phyloP scores from a whole-genome alignment of 768 basidiomycete genomes.

The Suillus occidentalis region DNA sequence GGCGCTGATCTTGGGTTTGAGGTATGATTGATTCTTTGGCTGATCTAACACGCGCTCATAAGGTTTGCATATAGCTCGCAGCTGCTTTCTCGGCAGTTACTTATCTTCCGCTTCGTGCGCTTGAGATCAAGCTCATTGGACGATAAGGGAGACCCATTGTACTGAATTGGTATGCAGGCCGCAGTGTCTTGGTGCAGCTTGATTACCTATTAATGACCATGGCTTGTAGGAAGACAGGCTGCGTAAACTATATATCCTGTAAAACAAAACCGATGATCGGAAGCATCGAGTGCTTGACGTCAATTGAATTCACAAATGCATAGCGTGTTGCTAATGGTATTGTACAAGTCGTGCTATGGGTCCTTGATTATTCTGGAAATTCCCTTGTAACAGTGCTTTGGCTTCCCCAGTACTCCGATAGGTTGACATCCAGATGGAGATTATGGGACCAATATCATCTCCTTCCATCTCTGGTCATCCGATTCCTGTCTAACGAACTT shows the following conservation, averaged over 20 bases:
- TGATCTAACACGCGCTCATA: not conserved
- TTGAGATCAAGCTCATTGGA: conserved; percentile 48
- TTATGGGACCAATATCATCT: conserved; percentile 64
- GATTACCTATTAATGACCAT: not conserved
- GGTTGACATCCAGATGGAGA: not conserved
- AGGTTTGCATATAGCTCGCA: conserved; percentile 33
- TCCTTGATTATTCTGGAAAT: not conserved
- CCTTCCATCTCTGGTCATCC: conserved; percentile 49
- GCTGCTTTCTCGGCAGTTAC: conserved; percentile 46
- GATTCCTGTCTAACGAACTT: conserved; percentile 45
- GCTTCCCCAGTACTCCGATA: not conserved
- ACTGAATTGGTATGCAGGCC: not conserved
- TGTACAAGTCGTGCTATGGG: not conserved
- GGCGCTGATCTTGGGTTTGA: conserved; percentile 51
- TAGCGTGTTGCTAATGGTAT: not conserved
- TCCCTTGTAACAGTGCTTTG: not conserved
- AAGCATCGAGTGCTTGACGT: not conserved
- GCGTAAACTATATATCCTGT: not conserved
- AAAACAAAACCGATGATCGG: not conserved
- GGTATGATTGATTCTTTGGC: conserved; percentile 26
- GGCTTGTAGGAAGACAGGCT: not conserved
- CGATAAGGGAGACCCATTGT: conserved; percentile 20
- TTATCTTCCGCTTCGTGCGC: conserved; percentile 46
- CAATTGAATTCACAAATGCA: not conserved
- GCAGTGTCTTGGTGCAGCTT: not conserved